Evolutionary conservation across 257 asterid species (phyloP), one percentile per base, ranked within the genome.

Genomic region (Solanum peruvianum): DNA sequence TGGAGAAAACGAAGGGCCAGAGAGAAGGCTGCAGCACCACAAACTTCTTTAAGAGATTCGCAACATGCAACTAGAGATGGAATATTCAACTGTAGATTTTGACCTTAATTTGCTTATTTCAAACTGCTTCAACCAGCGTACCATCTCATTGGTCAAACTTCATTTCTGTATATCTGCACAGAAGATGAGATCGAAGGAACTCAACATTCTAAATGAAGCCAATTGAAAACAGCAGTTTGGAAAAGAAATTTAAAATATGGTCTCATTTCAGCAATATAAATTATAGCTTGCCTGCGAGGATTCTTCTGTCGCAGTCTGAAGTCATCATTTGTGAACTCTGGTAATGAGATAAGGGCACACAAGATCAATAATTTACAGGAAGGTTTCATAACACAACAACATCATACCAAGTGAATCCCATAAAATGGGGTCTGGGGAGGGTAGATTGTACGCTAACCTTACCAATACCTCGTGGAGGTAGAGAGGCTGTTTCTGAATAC

Each of bases 151-250:
- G 94, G 90, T 93, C 98, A 88, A 95, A 96, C 88, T 94, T 94
- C 99, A 96, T 95, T 91, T 93, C 98, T 25, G 98, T 92, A 89
- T 96, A 96, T 94, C 98, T 96, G 98, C 93, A 90, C 31, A 66
- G 66, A 87, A 80, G 10, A 83, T 7, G 25, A 80, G 10, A 83
- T 7, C 6, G 20, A 66, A 35, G 69, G 20, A 82, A 71, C 6
- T 77, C 21, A 72, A n/a, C 23, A 64, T 58, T 27, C n/a, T 39
- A 86, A 72, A 9, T 20, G 31, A 73, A 37, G 81, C 49, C 47
- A 71, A 71, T 71, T 27, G 10, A 71, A 70, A 5, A 73, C 49
- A 21, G 81, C 29, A 37, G 49, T 20, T 73, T 6, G 31, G 2
- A 44, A 21, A 37, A 73, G 49, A 37, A 72, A 72, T 14, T 78